Conservation (phyloP, 768 basidiomycete species). For the Zangia roseola region DNA sequence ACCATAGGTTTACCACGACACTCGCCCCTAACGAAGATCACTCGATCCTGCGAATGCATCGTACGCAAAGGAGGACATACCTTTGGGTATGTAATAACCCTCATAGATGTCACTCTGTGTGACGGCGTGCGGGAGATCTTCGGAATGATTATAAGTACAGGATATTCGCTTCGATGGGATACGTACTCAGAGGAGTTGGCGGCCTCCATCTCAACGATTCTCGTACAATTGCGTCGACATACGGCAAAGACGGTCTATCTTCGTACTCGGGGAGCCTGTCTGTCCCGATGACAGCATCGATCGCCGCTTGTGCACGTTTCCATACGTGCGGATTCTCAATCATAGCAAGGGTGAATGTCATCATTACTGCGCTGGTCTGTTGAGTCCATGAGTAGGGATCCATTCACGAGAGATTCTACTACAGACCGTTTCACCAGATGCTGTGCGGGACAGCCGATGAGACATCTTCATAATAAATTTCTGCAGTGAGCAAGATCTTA, state of each 20-base stretch:
- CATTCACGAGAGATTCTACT: neutral
- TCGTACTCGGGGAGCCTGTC: slow-evolving; percentile 2
- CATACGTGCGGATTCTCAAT: slow-evolving; percentile 6
- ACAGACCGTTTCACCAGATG: slow-evolving; percentile 1
- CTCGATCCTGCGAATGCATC: neutral
- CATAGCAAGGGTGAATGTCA: slow-evolving; percentile 10
- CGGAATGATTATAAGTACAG: neutral
- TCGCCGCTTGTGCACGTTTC: slow-evolving; percentile 9
- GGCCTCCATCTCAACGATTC: slow-evolving; percentile 6
- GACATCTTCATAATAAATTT: too few species aligned
- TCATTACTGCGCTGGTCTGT: neutral
- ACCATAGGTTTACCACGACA: slow-evolving; percentile 6
- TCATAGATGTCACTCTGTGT: slow-evolving; percentile 39
- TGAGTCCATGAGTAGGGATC: neutral
- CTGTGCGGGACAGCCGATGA: neutral
- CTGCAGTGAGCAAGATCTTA: neutral
- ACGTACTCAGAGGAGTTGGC: neutral
- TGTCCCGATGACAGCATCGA: slow-evolving; percentile 1
- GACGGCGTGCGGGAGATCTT: slow-evolving; percentile 20
- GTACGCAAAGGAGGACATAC: slow-evolving; percentile 13
- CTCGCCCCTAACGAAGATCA: slow-evolving; percentile 1
- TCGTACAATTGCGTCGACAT: slow-evolving; percentile 3
- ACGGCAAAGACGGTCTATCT: slow-evolving; percentile 3
- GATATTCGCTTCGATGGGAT: too few species aligned
- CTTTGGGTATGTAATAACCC: slow-evolving; percentile 51